Base-by-base conservation (phyloP, 2,329 filamentous ascomycete genomes). In the Colletotrichum tofieldiae region DNA sequence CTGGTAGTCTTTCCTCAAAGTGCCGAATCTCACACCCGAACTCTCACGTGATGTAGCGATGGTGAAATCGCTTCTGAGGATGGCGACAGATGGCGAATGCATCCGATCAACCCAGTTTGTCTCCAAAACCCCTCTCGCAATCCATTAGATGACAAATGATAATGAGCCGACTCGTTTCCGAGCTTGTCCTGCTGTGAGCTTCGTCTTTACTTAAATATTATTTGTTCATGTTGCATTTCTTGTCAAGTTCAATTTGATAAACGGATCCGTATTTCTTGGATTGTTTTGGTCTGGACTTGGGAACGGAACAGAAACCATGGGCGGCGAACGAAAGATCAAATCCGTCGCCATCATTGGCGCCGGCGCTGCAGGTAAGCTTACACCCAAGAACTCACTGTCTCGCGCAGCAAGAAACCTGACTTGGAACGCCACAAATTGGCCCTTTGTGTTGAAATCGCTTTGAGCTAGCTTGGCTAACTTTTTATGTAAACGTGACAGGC, bases 301-400 rank as follows among this genome's bases (percentile, higher is more conserved):
- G 2, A 16, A 8, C 18, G 20, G 37, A 23, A 6, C 12, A 32
- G 39, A 45, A 35, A 75, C 76, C 32, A 74, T 73, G 71, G 71
- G 69, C 37, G 74, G 66, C 56, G 72, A 78, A 23, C 74, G 73
- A 66, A 73, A 71, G 16, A 79, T 84, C 65, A 82, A 78, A 71
- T 84, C 83, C 2, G 82, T 86, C 7, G 83, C 83, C 26, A 79
- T 85, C 43, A 82, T 86, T 58, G 84, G 84, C 9, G 84, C 84
- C 5, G 84, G 84, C 32, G 82, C 84, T 20, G 79, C 83, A 62
- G 84, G 84, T 82, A 78, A 58, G 71, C 23, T 41, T 5, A 11
- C 20, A 63, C n/a, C 26, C 1, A 18, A 7, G 6, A 8, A 12
- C n/a, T 7, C 43, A 11, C n/a, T 12, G 20, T 37, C 16, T 43